Conservation (phyloP, 495 filamentous ascomycete species). For the Aspergillus cavernicola region DNA sequence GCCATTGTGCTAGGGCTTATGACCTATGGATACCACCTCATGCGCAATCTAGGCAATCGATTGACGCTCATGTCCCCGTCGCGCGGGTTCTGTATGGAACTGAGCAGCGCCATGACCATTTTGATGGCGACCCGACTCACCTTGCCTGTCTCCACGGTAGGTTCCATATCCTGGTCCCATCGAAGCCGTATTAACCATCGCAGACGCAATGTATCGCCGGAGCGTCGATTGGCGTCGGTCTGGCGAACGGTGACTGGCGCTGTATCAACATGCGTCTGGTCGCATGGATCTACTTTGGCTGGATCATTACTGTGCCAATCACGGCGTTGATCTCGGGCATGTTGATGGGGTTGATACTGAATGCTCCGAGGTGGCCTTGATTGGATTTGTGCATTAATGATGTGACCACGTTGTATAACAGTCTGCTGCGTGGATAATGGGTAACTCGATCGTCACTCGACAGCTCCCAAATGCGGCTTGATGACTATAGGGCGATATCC, state of each 20-base stretch:
- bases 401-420: background rate
- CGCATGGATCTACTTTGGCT: slow-evolving; percentile 11
- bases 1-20: slow-evolving; percentile 4
- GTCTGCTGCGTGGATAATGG: background rate
- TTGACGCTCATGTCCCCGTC: slow-evolving; percentile 11
- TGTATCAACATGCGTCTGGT: slow-evolving; percentile 10
- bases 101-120: slow-evolving; percentile 9
- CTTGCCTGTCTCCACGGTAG: slow-evolving; percentile 8
- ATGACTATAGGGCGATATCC: no score
- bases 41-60: slow-evolving; percentile 10
- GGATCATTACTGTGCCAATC: slow-evolving; percentile 8
- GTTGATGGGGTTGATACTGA: slow-evolving; percentile 8
- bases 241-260: slow-evolving; percentile 11
- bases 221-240: slow-evolving; percentile 4
- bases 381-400: background rate
- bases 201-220: slow-evolving; percentile 11
- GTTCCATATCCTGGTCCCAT: background rate
- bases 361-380: slow-evolving; percentile 6
- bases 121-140: slow-evolving; percentile 1
- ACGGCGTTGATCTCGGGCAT: slow-evolving; percentile 1
- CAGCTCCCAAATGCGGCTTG: no score
- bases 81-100: slow-evolving; percentile 10
- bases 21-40: slow-evolving; percentile 9
- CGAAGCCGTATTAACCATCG: background rate
- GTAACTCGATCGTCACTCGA: no score